These are phyloP conservation scores for Leersia perrieri DNA, from an alignment of 176 grass and related monocot genomes.

Conservation along the genomic window DNA sequence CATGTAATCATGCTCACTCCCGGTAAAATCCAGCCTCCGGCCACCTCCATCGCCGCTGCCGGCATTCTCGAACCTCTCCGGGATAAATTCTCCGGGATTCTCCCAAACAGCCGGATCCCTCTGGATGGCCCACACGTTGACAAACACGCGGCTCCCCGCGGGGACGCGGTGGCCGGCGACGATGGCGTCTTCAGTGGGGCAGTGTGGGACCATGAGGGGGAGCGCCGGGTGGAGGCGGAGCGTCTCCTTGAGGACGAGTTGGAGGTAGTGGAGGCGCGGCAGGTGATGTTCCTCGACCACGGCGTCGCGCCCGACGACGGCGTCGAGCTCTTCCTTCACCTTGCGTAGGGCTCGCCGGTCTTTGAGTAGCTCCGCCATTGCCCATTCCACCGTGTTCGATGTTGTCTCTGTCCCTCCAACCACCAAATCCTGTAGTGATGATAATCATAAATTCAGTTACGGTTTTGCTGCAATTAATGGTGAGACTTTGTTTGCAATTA, in stretches of 20 bases:
- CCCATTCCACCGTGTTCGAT: conserved; percentile 72
- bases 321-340: conserved; percentile 54
- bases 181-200: conserved; percentile 38
- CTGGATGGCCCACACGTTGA: conserved; percentile 73
- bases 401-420: conserved; percentile 65
- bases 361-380: conserved; percentile 64
- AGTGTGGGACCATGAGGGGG: conserved; percentile 71
- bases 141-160: conserved; percentile 42
- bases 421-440: conserved; percentile 58
- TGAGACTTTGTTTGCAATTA: no score
- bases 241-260: conserved; percentile 60
- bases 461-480: no score
- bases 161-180: conserved; percentile 56
- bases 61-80: conserved; percentile 51
- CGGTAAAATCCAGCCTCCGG: conserved; percentile 49
- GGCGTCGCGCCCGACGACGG: conserved; percentile 48
- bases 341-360: conserved; percentile 14
- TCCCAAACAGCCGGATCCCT: conserved; percentile 54
- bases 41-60: not conserved
- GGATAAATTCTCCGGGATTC: conserved; percentile 57
- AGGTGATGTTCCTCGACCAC: conserved; percentile 59
- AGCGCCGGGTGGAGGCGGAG: conserved; percentile 73
- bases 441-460: no score
- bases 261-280: conserved; percentile 53
- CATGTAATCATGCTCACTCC: conserved; percentile 55